Base-by-base conservation (phyloP, 345 rosid species). In the Aethionema arabicum region DNA sequence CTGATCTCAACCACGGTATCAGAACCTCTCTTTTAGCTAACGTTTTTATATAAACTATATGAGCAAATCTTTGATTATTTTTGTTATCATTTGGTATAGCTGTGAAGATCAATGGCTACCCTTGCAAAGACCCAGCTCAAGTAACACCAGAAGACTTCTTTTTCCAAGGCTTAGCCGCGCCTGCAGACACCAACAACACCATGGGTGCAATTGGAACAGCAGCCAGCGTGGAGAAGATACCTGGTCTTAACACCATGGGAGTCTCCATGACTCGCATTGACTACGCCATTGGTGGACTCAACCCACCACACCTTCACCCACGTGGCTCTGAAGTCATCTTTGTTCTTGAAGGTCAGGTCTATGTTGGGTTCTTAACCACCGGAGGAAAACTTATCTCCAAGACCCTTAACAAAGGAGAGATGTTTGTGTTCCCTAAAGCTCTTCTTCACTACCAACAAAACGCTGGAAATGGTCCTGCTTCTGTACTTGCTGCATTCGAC, bases 361-460 rank as follows among this genome's bases (percentile, higher is more conserved):
- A 70, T 0, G 86, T 81, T 0, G 89, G 89, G 5, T 83, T 83
- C 78, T 41, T 83, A 6, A 81, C 89, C 52, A 77, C 83, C 4
- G 27, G 81, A 1, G 79, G 79, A 3, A 67, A 44, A 39, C 74
- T 81, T 39, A 50, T 84, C 16, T 68, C 86, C 30, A 81, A 79
- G 70, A 9, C 68, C 43, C 70, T 84, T 74, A 77, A 79, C 65
- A 74, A 79, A 66, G 89, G 89, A 32, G 83, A 84, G 2, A 68
- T 72, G 32, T 84, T 77, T 1, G 83, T 76, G 8, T 81, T 84
- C 74, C 89, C 89, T 0, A 79, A 58, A 51, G 82, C 80, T 11
- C 72, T 83, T 30, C 74, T 83, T 38, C 88, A 83, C 72, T 83
- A 77, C 70, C 88, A 83, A 63, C 77, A 75, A 52, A 83, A 83